Percentiles rank a stretch among this genome's conserved stretches.
Evolutionary conservation across 306 rosid species (phyloP).

Genomic region (Fagus crenata): DNA sequence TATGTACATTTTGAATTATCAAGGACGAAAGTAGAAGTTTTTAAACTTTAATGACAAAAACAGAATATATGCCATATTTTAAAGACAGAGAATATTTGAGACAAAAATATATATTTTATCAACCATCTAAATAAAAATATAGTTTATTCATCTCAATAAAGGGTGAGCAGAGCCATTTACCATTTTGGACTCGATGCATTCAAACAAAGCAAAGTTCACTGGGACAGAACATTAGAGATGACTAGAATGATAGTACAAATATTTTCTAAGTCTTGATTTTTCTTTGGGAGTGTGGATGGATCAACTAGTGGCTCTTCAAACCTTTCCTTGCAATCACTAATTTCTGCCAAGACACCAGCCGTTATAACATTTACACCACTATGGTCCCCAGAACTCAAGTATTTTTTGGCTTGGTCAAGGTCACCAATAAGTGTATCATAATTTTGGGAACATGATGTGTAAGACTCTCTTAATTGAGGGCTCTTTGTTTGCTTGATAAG

Average conservation of each 20-base stretch:
- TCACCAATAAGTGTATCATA: not conserved
- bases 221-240: not conserved
- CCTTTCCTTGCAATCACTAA: not conserved
- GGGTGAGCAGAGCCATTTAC: too few relatives aligned
- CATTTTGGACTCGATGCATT: not conserved
- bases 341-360: not conserved
- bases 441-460: not conserved
- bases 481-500: not conserved
- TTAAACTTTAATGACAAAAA: too few relatives aligned
- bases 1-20: too few relatives aligned
- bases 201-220: not conserved
- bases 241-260: not conserved
- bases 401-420: not conserved
- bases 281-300: not conserved
- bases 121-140: too few relatives aligned
- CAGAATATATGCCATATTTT: too few relatives aligned
- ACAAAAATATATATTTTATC: too few relatives aligned
- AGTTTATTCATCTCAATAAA: too few relatives aligned
- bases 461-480: not conserved
- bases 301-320: not conserved
- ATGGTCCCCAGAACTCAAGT: conserved; percentile 2
- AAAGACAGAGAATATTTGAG: too few relatives aligned
- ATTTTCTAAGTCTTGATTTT: not conserved
- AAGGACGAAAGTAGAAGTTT: too few relatives aligned
- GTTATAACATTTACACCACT: not conserved